Evolutionary conservation across 768 basidiomycete genomes (phyloP).

Genomic region (Exidia glandulosa): DNA sequence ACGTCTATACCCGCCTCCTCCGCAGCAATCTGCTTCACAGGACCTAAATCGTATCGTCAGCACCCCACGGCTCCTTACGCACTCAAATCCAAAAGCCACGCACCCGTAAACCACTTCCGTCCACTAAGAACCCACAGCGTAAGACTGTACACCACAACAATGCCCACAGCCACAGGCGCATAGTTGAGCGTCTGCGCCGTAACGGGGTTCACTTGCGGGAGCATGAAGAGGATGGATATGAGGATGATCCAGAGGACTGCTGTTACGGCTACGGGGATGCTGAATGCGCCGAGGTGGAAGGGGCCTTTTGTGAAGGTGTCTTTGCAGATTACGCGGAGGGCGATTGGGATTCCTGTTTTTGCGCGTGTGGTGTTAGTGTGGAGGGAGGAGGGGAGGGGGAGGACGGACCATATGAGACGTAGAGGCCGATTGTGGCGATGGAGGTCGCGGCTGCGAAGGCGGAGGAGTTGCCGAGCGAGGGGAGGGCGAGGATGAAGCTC

Average conservation of each 20-base stretch:
- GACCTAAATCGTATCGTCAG: too few species aligned
- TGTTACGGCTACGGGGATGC: constrained; percentile 42
- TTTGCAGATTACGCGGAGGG: constrained; percentile 50
- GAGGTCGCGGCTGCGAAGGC: constrained; percentile 49
- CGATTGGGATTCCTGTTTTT: constrained; percentile 59
- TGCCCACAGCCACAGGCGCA: constrained; percentile 63
- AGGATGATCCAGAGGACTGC: constrained; percentile 62
- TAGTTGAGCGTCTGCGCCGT: constrained; percentile 65
- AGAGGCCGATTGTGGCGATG: constrained; percentile 66
- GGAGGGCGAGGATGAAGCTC: constrained; percentile 63
- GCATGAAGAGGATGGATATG: constrained; percentile 63
- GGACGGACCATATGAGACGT: constrained; percentile 56
- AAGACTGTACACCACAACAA: constrained; percentile 53
- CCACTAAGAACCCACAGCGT: constrained; percentile 64
- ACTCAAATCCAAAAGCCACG: too few species aligned
- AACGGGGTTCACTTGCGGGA: constrained; percentile 63
- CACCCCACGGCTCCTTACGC: too few species aligned
- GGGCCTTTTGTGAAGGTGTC: constrained; percentile 53
- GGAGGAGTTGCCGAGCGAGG: constrained; percentile 60
- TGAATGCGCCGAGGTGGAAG: constrained; percentile 58
- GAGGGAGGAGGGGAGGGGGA: background rate
- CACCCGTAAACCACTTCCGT: constrained; percentile 60
- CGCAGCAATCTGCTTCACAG: constrained; percentile 53
- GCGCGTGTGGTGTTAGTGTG: background rate
- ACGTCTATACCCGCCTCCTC: constrained; percentile 41